Conservation (phyloP, 768 basidiomycete genomes). For the Russula sp. region DNA sequence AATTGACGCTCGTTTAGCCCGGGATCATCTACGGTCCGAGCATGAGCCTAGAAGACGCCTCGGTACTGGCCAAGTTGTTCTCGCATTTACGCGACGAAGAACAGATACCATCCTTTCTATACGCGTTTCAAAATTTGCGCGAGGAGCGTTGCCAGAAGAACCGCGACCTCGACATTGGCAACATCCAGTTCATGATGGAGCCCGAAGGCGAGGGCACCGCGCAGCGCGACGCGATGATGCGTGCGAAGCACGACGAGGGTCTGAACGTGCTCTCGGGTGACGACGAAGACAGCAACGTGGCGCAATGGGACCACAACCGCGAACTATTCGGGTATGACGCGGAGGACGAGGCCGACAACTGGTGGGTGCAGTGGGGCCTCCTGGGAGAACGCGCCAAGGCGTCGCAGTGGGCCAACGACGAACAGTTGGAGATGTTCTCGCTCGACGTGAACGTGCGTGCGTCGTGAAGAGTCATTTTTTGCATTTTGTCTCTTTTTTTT, state of each 20-base stretch:
- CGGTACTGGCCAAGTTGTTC: constrained; percentile 35
- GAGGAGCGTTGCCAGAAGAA: constrained; percentile 25
- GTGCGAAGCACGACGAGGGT: constrained; percentile 20
- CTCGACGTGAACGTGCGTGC: constrained; percentile 7
- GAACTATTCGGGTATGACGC: constrained; percentile 31
- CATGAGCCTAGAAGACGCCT: constrained; percentile 36
- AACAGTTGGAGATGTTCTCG: background rate
- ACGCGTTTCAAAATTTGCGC: constrained; percentile 32
- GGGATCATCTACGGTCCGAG: constrained; percentile 29
- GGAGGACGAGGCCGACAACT: constrained; percentile 33
- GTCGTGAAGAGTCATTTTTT: too few species aligned
- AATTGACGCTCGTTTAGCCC: constrained; percentile 25
- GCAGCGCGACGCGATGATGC: constrained; percentile 26
- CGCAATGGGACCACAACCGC: constrained; percentile 28
- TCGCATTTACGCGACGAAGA: constrained; percentile 27
- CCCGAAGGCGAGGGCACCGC: constrained; percentile 21
- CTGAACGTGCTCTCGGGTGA: constrained; percentile 21
- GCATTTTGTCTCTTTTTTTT: too few species aligned
- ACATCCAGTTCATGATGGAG: constrained; percentile 22
- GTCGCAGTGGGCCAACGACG: background rate
- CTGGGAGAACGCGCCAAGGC: constrained; percentile 20
- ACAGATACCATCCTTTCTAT: constrained; percentile 29
- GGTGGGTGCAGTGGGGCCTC: constrained; percentile 34
- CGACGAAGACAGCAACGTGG: constrained; percentile 23
- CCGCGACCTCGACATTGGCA: constrained; percentile 22